Evolutionary conservation across 2,329 filamentous ascomycete genomes (phyloP).

Genomic region (Colletotrichum sansevieriae): DNA sequence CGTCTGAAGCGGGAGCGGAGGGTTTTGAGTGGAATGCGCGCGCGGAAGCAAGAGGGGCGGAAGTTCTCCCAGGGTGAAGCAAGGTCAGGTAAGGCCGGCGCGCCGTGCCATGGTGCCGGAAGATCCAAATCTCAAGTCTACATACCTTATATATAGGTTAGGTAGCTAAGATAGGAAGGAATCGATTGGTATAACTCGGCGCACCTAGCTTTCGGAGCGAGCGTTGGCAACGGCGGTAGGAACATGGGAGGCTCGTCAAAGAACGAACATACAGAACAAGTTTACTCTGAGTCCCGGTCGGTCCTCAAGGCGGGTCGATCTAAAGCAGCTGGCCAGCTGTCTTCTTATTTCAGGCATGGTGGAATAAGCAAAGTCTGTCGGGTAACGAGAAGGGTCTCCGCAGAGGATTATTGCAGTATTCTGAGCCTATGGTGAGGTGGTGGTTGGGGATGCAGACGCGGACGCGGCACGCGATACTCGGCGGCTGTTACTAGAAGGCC

Average conservation of each 20-base stretch:
- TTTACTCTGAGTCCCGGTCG: too few relatives aligned
- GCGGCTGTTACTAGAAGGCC: background rate
- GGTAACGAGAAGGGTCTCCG: conserved; percentile 5
- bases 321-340: too few relatives aligned
- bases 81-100: conserved; percentile 9
- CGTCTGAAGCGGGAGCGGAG: too few relatives aligned
- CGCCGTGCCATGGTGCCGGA: conserved; percentile 16
- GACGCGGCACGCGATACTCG: conserved; percentile 4
- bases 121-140: conserved; percentile 5
- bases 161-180: background rate
- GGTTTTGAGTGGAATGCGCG: background rate
- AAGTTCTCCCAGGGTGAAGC: too few relatives aligned
- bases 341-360: too few relatives aligned
- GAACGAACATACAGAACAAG: background rate
- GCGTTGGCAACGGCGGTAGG: background rate
- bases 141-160: too few relatives aligned
- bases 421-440: background rate
- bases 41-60: background rate
- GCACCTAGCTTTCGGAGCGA: conserved; percentile 3
- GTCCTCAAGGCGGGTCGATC: too few relatives aligned
- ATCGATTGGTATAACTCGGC: conserved; percentile 1
- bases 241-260: conserved; percentile 3
- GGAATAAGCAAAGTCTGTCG: background rate
- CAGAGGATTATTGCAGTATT: background rate
- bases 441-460: background rate